Evolutionary conservation across 2,329 filamentous ascomycete species (phyloP), one percentile per base, ranked within the genome.

Genomic region (Cordyceps farinosa): DNA sequence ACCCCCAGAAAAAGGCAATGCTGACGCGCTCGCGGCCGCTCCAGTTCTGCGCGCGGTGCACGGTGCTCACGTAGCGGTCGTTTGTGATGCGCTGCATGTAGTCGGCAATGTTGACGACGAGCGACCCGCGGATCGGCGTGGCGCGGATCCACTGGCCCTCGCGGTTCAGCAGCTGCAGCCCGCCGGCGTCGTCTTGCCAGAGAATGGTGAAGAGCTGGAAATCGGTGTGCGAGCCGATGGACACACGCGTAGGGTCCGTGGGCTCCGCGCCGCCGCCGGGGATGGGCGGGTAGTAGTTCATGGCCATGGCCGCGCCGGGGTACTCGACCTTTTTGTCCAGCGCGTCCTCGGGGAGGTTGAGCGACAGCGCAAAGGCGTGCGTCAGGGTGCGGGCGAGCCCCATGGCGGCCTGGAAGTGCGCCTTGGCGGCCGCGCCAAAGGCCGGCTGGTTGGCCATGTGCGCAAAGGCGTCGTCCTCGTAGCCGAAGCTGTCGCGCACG

Each of bases 281-380:
- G 30, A 70, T 70, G 2, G 75, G 69, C 0, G 73, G 75, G 65
- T 78, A 77, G 64, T 77, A 77, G 65, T 80, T 80, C 52, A 80
- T 69, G 3, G 74, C 77, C 22, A 76, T 69, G 5, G 76, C 72
- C 8, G 75, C 76, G 40, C 78, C 84, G 0, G 85, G 85, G 66
- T 82, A 79, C 0, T 77, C 80, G 22, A 81, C 79, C 60, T 84
- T 80, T 3, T 73, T 72, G 65, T 87, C 84, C 68, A 87, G 87
- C 61, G 82, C 81, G 40, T 78, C 69, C 67, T 87, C 84, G 0
- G 79, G 76, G 3, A 87, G 73, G 11, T 79, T 78, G 2, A 87
- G 75, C 5, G 80, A 80, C 3, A 88, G 74, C 0, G 85, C 84
- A 67, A 88, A 85, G 7, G 79, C 73, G 5, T 76, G 74, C 2